Evolutionary conservation across 495 filamentous ascomycete species (phyloP), one percentile per base, ranked within the genome.

Genomic region (Xylona heveae): DNA sequence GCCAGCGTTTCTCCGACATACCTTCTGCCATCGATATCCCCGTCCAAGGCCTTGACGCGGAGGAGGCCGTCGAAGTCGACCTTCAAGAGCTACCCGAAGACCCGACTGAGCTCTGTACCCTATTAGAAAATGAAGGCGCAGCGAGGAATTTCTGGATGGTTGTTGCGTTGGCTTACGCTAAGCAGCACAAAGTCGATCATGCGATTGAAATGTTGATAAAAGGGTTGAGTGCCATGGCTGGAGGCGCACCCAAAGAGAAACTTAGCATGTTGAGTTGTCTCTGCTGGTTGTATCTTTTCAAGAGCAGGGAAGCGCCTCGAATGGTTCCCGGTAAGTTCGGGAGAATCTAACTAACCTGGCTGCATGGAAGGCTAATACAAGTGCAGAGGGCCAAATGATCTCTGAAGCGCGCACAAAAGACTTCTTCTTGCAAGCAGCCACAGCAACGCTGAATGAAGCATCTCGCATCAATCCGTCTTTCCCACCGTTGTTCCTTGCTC

Each of bases 131-230:
- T 38, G 88, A 95, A 48, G 68, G 71, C 36, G 80, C 81, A 2
- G 75, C 74, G 13, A 74, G 82, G 39, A 75, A 71, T 19, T 85
- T 82, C 45, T 97, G 88, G 88, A 82, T 95, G 61, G 81, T 78
- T 9, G 82, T 94, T 39, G 78, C 88, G 19, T 65, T 94, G 21
- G 90, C 85, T n/a, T 95, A 97, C 46, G 84, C 85, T 17, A 95
- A 94, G 54, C 82, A 91, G 51, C 68, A 73, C 23, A 85, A 91
- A 53, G 64, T 83, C 26, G 82, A 93, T 42, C 78, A 81, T 52
- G 88, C 88, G 25, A 84, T 95, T 42, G 84, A 94, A 49, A 88
- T 97, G 42, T 58, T 97, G 34, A 68, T 71, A 25, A 81, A 82
- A 41, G 83, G 83, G 30, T 58, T 85, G 33, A 65, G 64, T 29